phyloP scores from a whole-genome alignment of 192 early-diverging fungal genomes.

The Neocallimastix lanati region DNA sequence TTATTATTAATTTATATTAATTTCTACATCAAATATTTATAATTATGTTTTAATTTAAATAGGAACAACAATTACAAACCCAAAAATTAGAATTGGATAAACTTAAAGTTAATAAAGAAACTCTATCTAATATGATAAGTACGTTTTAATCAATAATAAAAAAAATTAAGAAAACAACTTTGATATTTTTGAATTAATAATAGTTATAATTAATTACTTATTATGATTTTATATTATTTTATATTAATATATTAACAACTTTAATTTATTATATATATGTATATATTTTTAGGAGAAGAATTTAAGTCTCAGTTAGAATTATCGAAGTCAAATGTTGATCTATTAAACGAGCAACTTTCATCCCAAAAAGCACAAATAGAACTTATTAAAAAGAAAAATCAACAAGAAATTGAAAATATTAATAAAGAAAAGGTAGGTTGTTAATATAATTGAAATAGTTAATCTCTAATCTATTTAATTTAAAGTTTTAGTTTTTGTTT shows the following conservation, averaged over 20 bases:
- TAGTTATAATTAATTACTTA: not conserved
- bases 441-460: too few relatives aligned
- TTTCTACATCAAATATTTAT: too few relatives aligned
- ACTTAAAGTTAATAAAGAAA: constrained; percentile 18
- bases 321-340: constrained; percentile 5
- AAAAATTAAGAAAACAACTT: too few relatives aligned
- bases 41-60: too few relatives aligned
- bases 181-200: too few relatives aligned
- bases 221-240: too few relatives aligned
- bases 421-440: constrained; percentile 22
- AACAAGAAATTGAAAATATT: constrained; percentile 8
- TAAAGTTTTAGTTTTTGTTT: too few relatives aligned
- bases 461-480: too few relatives aligned
- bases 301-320: not conserved
- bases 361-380: constrained; percentile 6
- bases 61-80: constrained; percentile 15
- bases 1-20: too few relatives aligned
- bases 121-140: constrained; percentile 4
- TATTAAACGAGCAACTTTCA: constrained; percentile 6
- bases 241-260: too few relatives aligned
- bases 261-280: too few relatives aligned
- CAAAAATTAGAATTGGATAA: constrained; percentile 23
- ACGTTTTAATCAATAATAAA: not conserved
- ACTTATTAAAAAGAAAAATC: constrained; percentile 1
- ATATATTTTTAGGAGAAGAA: not conserved